Evolutionary conservation across 2,329 filamentous ascomycete species (phyloP), one percentile per base, ranked within the genome.

Genomic region (Aspergillus clavatus): DNA sequence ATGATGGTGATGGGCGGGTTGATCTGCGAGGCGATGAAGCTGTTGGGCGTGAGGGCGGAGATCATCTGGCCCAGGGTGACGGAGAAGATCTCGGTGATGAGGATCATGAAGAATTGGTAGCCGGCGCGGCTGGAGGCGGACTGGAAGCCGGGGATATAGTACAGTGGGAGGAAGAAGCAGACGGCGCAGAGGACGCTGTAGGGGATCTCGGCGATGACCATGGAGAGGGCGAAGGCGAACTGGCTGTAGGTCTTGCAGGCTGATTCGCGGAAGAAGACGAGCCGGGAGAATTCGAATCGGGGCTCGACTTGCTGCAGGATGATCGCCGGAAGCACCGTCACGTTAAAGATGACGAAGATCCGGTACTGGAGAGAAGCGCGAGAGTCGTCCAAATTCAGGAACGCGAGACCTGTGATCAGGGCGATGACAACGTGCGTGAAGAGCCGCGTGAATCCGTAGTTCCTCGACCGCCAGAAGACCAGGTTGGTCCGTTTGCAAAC

Each of bases 291-390:
- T 60, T 89, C 84, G 65, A 87, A 95, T 72, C 89, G 90, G 31
- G 85, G 81, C 66, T 95, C 86, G 43, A 94, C 85, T 60, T 94
- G 88, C 1, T 83, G 82, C 45, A 95, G 81, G 64, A 95, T 88
- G 23, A 94, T 75, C 1, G 87, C 86, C 0, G 89, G 88, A 21
- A 95, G 76, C 18, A 95, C 86, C 0, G 87, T 71, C 41, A 89
- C 81, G 65, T 94, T 88, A 79, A 95, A 95, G 65, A 93, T 87
- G 67, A 91, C 81, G 67, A 95, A 95, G 51, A 95, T 79, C 48
- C 84, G 83, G 72, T 93, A 87, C 67, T 95, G 89, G 4, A 95
- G 76, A 1, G 84, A 87, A 1, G 83, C 72, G 7, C 85, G 80
- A 2, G 85, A 89, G 58, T 89, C 70, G 60, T 91, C 83, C 7